Evolutionary conservation across 345 rosid genomes (phyloP).

Genomic region (Noccaea caerulescens): DNA sequence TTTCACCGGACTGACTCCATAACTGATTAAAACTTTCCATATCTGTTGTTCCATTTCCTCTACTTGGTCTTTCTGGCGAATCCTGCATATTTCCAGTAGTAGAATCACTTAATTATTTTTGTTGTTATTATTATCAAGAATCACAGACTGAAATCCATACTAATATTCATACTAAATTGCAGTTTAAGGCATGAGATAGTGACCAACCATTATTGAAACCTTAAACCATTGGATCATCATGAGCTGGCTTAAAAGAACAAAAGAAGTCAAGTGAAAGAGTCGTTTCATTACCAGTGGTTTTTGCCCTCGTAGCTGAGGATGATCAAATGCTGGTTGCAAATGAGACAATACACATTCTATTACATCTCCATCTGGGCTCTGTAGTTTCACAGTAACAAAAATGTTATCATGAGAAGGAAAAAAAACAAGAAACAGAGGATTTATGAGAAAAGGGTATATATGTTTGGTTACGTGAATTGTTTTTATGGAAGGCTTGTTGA

Average conservation of each 20-base stretch:
- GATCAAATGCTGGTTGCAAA: conserved; percentile 94
- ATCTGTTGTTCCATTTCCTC: conserved; percentile 49
- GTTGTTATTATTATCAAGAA: too few relatives aligned
- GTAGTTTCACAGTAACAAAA: conserved; percentile 28
- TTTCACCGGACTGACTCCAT: conserved; percentile 80
- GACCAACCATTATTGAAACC: too few relatives aligned
- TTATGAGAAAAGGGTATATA: neutral
- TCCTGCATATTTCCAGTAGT: conserved; percentile 52
- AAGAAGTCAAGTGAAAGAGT: neutral
- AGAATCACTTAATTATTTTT: neutral
- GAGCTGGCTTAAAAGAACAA: neutral
- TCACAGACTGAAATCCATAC: too few relatives aligned
- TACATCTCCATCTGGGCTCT: conserved; percentile 98
- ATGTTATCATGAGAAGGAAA: neutral
- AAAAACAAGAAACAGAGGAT: conserved; percentile 10
- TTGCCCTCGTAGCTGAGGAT: conserved; percentile 75
- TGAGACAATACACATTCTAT: conserved; percentile 87
- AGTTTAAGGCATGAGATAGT: too few relatives aligned
- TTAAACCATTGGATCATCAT: too few relatives aligned
- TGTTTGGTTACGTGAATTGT: conserved; percentile 65
- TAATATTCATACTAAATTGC: too few relatives aligned
- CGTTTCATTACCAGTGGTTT: conserved; percentile 61
- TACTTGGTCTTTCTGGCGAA: conserved; percentile 60
- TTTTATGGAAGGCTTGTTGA: conserved; percentile 89
- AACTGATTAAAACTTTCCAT: conserved; percentile 62